Evolutionary conservation across 23 red algal species (phyloP), one percentile per base, ranked within the genome.

Genomic region (Gracilaria domingensis): DNA sequence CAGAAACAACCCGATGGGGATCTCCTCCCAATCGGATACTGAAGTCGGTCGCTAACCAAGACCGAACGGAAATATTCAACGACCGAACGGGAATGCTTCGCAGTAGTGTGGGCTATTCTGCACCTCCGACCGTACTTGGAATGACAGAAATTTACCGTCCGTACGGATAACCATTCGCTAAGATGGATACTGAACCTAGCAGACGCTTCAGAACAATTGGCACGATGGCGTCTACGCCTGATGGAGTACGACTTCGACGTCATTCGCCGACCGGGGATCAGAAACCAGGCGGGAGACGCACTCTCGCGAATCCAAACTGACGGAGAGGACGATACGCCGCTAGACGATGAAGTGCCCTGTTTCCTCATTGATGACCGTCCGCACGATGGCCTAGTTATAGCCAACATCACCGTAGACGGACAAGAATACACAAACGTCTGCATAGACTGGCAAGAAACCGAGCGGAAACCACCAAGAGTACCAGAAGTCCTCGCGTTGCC

Each of bases 41-140:
- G 45, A 14, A 58, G 78, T 12, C 78, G 78, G 4, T 54, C 53
- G 7, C 34, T 60, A 23, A 8, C 34, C 23, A 60, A 82, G 20
- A n/a, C 78, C 32, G 48, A 82, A 82, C 45, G 45, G 32, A 4
- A 36, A 23, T 82, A 82, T n/a, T 24, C 45, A 8, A 82, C 78
- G 3, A 60, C 32, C 45, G 48, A 60, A 58, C 32, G 53, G 78
- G 78, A 82, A 60, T 54, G 48, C 34, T n/a, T 58, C 13, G 78
- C 7, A n/a, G 53, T 45, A 4, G 42, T 45, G 5, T 82, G 21
- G 78, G 78, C 48, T 6, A 60, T 60, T 12, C 24, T 58, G 48
- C 45, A 54, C 33, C 40, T 82, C 32, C 78, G 78, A 8, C 78
- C 78, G 29, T 82, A 82, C 44, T 42, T 82, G 32, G 82, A 86